Conservation (phyloP, 1,284 basidiomycete genomes). For the Fistulinella cinereoalba region DNA sequence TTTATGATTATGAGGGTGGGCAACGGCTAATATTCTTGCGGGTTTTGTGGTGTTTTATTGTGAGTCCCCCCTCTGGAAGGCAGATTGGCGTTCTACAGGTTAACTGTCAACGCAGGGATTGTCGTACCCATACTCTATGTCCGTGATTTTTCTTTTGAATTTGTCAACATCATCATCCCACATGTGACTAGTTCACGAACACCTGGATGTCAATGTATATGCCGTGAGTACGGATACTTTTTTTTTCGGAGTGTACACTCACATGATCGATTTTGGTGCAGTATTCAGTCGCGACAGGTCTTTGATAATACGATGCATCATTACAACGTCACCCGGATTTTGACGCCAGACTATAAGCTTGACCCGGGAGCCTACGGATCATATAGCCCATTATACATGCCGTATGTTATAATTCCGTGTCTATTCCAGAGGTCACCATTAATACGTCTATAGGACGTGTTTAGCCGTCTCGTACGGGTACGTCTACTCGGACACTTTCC, state of each 20-base stretch:
- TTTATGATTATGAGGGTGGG: constrained; percentile 41
- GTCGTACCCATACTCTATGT: constrained; percentile 44
- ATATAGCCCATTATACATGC: constrained; percentile 72
- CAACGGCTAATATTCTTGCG: constrained; percentile 58
- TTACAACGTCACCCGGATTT: constrained; percentile 61
- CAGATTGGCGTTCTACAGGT: constrained; percentile 40
- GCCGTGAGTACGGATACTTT: constrained; percentile 27
- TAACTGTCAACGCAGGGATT: constrained; percentile 42
- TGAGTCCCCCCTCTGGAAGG: constrained; percentile 15
- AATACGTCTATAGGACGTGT: constrained; percentile 34
- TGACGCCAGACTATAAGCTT: constrained; percentile 48
- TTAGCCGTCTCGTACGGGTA: constrained; percentile 54
- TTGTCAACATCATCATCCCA: constrained; percentile 2
- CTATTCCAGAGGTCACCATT: no score
- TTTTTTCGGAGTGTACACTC: no score
- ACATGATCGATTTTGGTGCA: constrained; percentile 7
- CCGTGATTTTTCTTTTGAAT: no score
- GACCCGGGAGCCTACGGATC: constrained; percentile 52
- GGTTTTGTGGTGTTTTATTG: constrained; percentile 65
- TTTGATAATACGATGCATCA: constrained; percentile 47
- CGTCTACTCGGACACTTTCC: background rate
- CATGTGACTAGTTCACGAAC: constrained; percentile 48
- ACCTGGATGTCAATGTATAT: constrained; percentile 45
- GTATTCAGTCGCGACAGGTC: constrained; percentile 29
- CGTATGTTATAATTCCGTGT: constrained; percentile 29